A percentile compares a stretch with the other conserved stretches of the same genome.
These are phyloP conservation scores for Trapa bicornis DNA, from an alignment of 345 rosid species.

Conservation along the genomic window DNA sequence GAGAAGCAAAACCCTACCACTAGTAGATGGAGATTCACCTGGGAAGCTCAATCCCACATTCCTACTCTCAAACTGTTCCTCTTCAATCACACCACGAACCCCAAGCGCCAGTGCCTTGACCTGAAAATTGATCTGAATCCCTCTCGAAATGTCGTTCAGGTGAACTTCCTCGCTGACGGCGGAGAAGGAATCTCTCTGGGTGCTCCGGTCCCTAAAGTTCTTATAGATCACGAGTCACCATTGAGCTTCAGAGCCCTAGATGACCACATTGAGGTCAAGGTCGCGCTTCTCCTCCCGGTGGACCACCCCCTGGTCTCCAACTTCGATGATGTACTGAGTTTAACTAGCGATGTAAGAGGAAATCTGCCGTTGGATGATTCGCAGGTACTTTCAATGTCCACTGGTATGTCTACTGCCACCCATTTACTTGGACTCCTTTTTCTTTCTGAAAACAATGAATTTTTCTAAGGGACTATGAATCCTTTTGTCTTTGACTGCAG, in stretches of 20 bases:
- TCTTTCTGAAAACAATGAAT: no score
- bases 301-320: slow-evolving; percentile 61
- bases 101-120: slow-evolving; percentile 34
- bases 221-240: slow-evolving; percentile 52
- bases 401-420: no score
- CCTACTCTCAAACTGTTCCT: slow-evolving; percentile 64
- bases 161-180: slow-evolving; percentile 30
- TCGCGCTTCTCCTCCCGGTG: slow-evolving; percentile 72
- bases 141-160: slow-evolving; percentile 32
- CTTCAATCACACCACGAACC: slow-evolving; percentile 36
- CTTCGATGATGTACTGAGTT: slow-evolving; percentile 17
- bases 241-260: slow-evolving; percentile 36
- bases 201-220: slow-evolving; percentile 52
- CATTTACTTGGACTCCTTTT: no score
- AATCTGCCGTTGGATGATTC: no score
- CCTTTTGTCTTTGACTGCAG: slow-evolving; percentile 15
- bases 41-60: slow-evolving; percentile 84
- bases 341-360: no score
- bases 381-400: no score
- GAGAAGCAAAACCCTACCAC: slow-evolving; percentile 27
- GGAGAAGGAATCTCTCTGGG: slow-evolving; percentile 23
- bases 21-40: slow-evolving; percentile 76
- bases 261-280: slow-evolving; percentile 77
- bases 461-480: no score
- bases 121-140: slow-evolving; percentile 26